A percentile compares a stretch with the other conserved stretches of the same genome.
These are phyloP conservation scores for Triangularia verruculosa DNA, from an alignment of 2,329 filamentous ascomycete species.

Conservation along the genomic window DNA sequence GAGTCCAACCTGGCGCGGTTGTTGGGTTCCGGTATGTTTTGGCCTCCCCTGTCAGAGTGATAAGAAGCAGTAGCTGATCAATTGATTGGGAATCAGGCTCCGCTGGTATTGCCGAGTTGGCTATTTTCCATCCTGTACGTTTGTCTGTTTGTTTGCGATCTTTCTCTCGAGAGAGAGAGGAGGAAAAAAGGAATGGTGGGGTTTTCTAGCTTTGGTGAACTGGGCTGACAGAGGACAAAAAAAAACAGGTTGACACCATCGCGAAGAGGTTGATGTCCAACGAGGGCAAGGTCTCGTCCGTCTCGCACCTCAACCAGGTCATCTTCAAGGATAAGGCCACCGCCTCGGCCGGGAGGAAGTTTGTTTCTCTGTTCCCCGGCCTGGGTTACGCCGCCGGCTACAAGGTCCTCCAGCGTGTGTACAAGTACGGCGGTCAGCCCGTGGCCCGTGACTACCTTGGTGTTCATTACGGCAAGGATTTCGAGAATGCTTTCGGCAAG, in stretches of 20 bases:
- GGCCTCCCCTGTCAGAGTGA: neutral
- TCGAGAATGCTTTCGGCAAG: constrained; percentile 88
- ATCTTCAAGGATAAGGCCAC: constrained; percentile 88
- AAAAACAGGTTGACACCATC: constrained; percentile 82
- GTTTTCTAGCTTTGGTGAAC: neutral
- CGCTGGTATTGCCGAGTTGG: constrained; percentile 88
- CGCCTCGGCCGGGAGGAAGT: constrained; percentile 70
- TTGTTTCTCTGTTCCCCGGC: constrained; percentile 93
- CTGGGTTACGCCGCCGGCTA: constrained; percentile 97
- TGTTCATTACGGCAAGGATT: constrained; percentile 73
- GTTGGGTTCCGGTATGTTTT: constrained; percentile 75
- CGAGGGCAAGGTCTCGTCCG: constrained; percentile 65
- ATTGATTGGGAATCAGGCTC: constrained; percentile 56
- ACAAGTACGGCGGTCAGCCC: constrained; percentile 98
- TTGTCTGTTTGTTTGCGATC: neutral
- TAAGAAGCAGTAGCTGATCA: neutral
- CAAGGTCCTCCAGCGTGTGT: constrained; percentile 95
- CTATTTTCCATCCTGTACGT: constrained; percentile 85
- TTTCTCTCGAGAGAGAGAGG: too few species aligned
- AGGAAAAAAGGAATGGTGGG: neutral
- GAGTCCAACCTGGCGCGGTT: constrained; percentile 88
- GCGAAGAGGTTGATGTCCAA: constrained; percentile 99
- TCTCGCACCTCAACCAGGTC: constrained; percentile 75
- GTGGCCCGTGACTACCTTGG: constrained; percentile 88
- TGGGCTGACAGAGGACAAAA: neutral